phyloP scores from a whole-genome alignment of 257 asterid species.

The Solanum stenotomum region DNA sequence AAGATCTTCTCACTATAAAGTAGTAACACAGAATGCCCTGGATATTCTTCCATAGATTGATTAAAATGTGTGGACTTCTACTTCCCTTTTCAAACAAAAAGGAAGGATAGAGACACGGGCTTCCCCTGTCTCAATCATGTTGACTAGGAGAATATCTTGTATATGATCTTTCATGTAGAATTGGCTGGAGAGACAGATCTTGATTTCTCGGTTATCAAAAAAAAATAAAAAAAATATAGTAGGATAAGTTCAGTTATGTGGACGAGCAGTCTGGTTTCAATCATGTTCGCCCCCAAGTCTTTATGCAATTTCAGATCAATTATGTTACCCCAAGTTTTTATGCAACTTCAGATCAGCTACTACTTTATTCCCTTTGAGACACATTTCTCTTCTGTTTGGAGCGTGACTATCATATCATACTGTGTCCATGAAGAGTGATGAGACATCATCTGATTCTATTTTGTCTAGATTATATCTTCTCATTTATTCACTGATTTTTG shows the following conservation, averaged over 20 bases:
- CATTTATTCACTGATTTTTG: neutral
- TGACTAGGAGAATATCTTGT: neutral
- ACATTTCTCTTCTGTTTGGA: neutral
- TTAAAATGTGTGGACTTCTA: neutral
- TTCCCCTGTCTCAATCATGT: neutral
- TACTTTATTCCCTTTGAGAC: neutral
- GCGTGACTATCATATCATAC: neutral
- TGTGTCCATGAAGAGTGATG: neutral
- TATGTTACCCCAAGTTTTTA: neutral
- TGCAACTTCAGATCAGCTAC: neutral
- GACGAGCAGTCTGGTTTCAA: neutral
- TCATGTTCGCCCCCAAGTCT: neutral
- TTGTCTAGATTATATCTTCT: neutral
- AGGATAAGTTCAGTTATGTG: neutral
- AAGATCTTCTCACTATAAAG: neutral
- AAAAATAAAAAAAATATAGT: no score
- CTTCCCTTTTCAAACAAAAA: neutral
- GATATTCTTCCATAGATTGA: neutral
- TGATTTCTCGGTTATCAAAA: no score
- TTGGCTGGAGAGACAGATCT: neutral
- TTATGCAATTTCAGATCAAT: neutral
- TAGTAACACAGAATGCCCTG: neutral
- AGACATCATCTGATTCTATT: neutral
- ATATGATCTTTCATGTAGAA: neutral
- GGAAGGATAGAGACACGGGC: neutral